phyloP scores from a whole-genome alignment of 1,139 yeast species.

The Arxiozyma slooffiae region DNA sequence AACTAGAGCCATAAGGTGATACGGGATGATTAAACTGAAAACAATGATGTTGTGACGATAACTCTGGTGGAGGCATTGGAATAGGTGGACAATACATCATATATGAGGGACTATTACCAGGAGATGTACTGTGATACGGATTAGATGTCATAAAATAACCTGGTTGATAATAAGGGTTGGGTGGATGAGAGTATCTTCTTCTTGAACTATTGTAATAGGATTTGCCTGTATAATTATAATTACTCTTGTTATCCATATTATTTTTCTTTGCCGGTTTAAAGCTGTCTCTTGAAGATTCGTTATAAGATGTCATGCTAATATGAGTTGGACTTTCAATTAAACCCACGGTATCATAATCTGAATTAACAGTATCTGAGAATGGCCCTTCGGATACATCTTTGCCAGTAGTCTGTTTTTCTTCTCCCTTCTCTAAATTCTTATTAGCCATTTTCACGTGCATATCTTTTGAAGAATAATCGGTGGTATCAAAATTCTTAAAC shows the following conservation, averaged over 20 bases:
- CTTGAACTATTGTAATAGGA: constrained; percentile 5
- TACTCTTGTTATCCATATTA: not conserved
- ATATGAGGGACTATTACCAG: constrained; percentile 15
- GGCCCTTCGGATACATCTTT: constrained; percentile 5
- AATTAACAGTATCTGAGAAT: constrained; percentile 8
- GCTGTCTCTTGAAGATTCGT: constrained; percentile 25
- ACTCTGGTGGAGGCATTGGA: constrained; percentile 10
- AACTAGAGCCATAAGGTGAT: not conserved
- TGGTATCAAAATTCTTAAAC: constrained; percentile 1
- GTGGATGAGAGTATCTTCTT: constrained; percentile 11
- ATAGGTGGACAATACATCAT: constrained; percentile 28
- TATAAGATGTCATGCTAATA: constrained; percentile 15
- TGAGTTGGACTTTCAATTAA: not conserved
- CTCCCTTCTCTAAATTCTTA: not conserved
- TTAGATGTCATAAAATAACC: constrained; percentile 26
- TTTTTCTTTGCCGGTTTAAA: constrained; percentile 8
- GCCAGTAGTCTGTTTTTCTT: not conserved
- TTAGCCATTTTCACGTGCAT: constrained; percentile 3
- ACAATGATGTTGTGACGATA: constrained; percentile 3
- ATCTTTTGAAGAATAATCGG: not conserved
- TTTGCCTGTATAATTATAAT: not conserved
- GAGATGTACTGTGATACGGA: constrained; percentile 20
- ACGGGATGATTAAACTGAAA: not conserved
- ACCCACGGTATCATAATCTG: not conserved
- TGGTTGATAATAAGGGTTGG: constrained; percentile 25